Evolutionary conservation across 1,284 basidiomycete genomes (phyloP).

Genomic region (Trichosporon asahii): DNA sequence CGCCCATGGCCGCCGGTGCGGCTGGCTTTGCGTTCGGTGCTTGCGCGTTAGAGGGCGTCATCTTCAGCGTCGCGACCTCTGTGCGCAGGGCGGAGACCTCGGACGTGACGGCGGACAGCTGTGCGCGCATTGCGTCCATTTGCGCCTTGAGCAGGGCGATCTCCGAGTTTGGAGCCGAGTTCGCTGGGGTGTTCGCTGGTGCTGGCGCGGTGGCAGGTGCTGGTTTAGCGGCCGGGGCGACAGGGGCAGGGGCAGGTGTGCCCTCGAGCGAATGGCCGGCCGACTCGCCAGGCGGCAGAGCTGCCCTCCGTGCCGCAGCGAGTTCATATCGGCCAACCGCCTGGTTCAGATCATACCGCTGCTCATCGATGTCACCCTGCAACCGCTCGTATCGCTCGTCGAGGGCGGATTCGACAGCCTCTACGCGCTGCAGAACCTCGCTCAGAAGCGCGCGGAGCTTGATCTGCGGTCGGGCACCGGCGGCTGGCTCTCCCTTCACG

Average conservation of each 20-base stretch:
- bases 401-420: not conserved
- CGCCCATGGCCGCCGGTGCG: not conserved
- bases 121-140: not conserved
- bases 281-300: not conserved
- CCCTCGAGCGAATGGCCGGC: not conserved
- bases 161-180: not conserved
- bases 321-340: not conserved
- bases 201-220: too few relatives aligned
- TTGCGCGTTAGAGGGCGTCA: too few relatives aligned
- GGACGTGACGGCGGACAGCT: not conserved
- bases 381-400: not conserved
- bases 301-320: not conserved
- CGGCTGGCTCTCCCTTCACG: not conserved
- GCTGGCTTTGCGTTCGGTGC: not conserved
- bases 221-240: not conserved
- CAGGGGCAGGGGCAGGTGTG: not conserved
- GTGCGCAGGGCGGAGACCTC: not conserved
- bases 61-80: not conserved
- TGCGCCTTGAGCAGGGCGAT: not conserved
- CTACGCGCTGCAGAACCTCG: not conserved
- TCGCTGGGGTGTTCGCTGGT: not conserved
- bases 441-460: not conserved
- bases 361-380: conserved; percentile 1
- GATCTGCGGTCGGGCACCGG: not conserved
- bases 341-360: not conserved